Percentiles rank a stretch among this genome's conserved stretches.
Evolutionary conservation across 345 rosid species (phyloP).

Genomic region (Psidium friedrichsthalianum): DNA sequence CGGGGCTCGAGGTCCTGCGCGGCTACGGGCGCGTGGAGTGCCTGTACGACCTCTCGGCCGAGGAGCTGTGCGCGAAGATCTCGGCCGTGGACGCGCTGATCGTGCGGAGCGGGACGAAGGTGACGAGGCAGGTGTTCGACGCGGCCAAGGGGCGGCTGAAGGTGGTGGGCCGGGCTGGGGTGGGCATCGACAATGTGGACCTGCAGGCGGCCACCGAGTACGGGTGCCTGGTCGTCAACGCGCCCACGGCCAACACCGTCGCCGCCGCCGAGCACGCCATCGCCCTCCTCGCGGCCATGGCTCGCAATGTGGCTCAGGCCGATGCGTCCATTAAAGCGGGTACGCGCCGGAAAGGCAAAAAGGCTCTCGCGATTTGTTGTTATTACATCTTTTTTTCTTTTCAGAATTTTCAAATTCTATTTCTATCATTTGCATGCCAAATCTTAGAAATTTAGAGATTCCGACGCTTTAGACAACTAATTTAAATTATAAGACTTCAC

Average conservation of each 20-base stretch:
- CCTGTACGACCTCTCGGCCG: slow-evolving; percentile 46
- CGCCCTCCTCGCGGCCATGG: slow-evolving; percentile 68
- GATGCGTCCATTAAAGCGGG: slow-evolving; percentile 89
- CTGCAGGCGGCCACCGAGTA: slow-evolving; percentile 82
- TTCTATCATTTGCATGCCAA: neutral
- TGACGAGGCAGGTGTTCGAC: slow-evolving; percentile 63
- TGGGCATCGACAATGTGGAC: slow-evolving; percentile 80
- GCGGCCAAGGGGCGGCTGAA: slow-evolving; percentile 61
- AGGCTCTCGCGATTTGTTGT: too few species aligned
- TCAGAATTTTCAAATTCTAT: neutral
- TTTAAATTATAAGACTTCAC: neutral
- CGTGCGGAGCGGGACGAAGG: slow-evolving; percentile 87
- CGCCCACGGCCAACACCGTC: slow-evolving; percentile 76
- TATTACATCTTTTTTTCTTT: neutral
- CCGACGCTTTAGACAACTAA: neutral
- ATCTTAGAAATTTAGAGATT: neutral
- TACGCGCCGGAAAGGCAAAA: neutral
- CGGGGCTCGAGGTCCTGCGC: slow-evolving; percentile 49
- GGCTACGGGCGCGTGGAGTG: slow-evolving; percentile 55
- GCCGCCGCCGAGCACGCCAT: slow-evolving; percentile 86
- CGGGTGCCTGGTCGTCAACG: slow-evolving; percentile 75
- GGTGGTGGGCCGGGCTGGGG: slow-evolving; percentile 84
- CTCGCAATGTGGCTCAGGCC: slow-evolving; percentile 69
- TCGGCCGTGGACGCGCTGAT: slow-evolving; percentile 54
- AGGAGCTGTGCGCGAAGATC: slow-evolving; percentile 48